Base-by-base conservation (phyloP, 2,329 filamentous ascomycete species). In the Ceratocystis alfenasii region DNA sequence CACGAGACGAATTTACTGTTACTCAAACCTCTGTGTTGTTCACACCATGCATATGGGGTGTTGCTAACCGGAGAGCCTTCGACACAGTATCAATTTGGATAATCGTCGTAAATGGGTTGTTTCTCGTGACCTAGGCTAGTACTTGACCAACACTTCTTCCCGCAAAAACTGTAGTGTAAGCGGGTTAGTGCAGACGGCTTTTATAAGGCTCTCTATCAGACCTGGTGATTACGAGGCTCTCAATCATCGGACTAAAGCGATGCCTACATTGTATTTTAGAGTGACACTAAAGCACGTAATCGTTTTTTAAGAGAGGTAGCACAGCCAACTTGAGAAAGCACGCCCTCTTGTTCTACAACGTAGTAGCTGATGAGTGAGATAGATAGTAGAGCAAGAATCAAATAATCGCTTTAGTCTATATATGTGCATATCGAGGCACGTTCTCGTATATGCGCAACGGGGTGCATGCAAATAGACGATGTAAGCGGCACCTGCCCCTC, bases 191-290 rank as follows among this genome's bases (percentile, higher is more conserved):
- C 28, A 33, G 33, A 25, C 41, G 44, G 7, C 17, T 15, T n/a
- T n/a, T 57, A 41, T 36, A 41, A 22, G 65, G 65, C 69, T 68
- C 65, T 65, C 79, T 83, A 77, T 84, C 83, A 85, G 83, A 85
- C 75, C 81, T 79, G 79, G 76, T 62, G 77, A 79, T 78, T 78
- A 76, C 79, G 76, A 83, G 78, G 74, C 73, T 61, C 80, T 84
- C 80, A 81, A 79, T 78, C 75, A 76, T 76, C 77, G 81, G 82
- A 84, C 83, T 85, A 85, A 82, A 81, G 78, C 79, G 79, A 79
- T 75, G 82, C 83, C 81, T 78, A 85, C 82, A 85, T 81, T 68
- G 36, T 60, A 61, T n/a, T 8, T n/a, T 5, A 41, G 55, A 30
- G 17, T 33, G 33, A 59, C 28, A 20, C 15, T 2, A n/a, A 30